A percentile compares a stretch with the other conserved stretches of the same genome.
These are phyloP conservation scores for Acer campestre DNA, from an alignment of 345 rosid species.

Conservation along the genomic window DNA sequence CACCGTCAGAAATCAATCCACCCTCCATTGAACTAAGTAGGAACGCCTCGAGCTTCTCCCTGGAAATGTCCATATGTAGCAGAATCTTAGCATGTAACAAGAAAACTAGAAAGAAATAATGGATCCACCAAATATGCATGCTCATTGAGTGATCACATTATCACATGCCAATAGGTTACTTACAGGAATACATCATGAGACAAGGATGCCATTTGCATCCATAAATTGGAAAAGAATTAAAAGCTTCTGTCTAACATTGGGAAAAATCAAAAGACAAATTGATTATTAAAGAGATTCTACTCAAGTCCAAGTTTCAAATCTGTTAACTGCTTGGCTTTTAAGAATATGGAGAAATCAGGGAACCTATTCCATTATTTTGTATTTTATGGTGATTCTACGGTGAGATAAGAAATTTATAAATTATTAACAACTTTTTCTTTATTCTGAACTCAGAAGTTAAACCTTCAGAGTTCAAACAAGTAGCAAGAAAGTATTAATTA, in stretches of 20 bases:
- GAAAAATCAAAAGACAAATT: neutral
- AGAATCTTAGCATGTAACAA: neutral
- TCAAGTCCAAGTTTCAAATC: neutral
- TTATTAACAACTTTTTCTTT: neutral
- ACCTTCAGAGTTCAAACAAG: neutral
- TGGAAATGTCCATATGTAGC: constrained; percentile 34
- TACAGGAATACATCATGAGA: neutral
- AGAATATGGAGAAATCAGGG: neutral
- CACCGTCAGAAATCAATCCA: constrained; percentile 90
- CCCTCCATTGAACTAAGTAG: constrained; percentile 71
- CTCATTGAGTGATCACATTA: neutral
- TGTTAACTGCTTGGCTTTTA: neutral
- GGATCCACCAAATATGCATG: neutral
- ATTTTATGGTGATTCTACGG: neutral
- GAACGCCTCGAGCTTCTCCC: constrained; percentile 95
- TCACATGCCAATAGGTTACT: neutral
- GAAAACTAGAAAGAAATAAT: neutral
- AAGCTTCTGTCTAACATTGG: neutral
- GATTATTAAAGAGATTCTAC: neutral
- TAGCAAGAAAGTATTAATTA: neutral
- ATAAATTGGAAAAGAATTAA: neutral
- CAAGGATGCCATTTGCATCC: neutral
- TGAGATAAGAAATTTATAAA: neutral
- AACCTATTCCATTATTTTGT: neutral
- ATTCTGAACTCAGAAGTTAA: neutral